These are phyloP conservation scores for Hypoxylon sp. DNA, from an alignment of 2,329 filamentous ascomycete species.

Conservation along the genomic window DNA sequence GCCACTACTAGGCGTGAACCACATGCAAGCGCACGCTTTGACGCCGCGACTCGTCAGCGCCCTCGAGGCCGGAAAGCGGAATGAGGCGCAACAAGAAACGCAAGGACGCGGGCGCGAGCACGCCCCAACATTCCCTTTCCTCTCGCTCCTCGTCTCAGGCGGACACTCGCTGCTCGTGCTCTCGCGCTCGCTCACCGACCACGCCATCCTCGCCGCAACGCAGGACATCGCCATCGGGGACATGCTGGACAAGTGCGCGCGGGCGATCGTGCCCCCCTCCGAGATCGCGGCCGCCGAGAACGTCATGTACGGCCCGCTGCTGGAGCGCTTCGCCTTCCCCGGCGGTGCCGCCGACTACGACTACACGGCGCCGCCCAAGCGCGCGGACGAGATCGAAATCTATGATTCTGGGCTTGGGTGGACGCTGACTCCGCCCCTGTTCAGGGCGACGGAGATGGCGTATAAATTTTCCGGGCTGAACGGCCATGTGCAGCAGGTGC, in stretches of 20 bases:
- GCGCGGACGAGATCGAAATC: slow-evolving; percentile 70
- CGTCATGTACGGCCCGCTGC: slow-evolving; percentile 84
- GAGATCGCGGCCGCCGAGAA: slow-evolving; percentile 68
- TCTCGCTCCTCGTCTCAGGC: slow-evolving; percentile 90
- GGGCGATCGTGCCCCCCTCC: slow-evolving; percentile 77
- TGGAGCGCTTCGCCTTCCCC: slow-evolving; percentile 86
- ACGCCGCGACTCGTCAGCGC: slow-evolving; percentile 84
- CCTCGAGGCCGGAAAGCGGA: slow-evolving; percentile 58
- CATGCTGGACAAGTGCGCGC: slow-evolving; percentile 88
- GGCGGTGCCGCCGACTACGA: slow-evolving; percentile 53
- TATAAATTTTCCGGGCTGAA: slow-evolving; percentile 84
- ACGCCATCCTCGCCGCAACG: slow-evolving; percentile 80
- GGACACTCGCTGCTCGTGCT: slow-evolving; percentile 91
- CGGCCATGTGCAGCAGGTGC: slow-evolving; percentile 73
- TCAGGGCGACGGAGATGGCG: slow-evolving; percentile 68
- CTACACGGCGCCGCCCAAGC: slow-evolving; percentile 72
- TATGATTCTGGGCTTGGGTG: slow-evolving; percentile 66
- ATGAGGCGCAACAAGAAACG: slow-evolving; percentile 23
- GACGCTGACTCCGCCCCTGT: slow-evolving; percentile 78
- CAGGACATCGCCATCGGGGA: slow-evolving; percentile 91
- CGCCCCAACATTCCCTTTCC: slow-evolving; percentile 81
- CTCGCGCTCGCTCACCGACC: slow-evolving; percentile 76
- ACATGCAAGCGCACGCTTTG: slow-evolving; percentile 97
- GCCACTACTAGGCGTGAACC: slow-evolving; percentile 88
- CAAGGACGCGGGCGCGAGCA: neutral